phyloP scores from a whole-genome alignment of 2,329 filamentous ascomycete genomes.

The Venturia pyrina region DNA sequence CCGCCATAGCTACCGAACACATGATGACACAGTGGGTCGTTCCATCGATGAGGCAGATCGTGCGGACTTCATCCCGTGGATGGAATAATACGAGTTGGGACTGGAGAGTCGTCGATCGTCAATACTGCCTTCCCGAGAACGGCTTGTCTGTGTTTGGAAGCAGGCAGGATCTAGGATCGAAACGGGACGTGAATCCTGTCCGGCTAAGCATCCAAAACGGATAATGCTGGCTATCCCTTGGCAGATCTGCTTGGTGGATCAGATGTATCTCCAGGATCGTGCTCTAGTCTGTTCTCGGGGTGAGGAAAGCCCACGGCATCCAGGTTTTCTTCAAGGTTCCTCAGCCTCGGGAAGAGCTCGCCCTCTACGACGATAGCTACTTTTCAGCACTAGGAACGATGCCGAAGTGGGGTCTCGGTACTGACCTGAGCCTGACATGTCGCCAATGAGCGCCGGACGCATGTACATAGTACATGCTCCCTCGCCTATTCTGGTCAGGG shows the following conservation, averaged over 20 bases:
- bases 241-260: slow-evolving; percentile 3
- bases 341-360: neutral
- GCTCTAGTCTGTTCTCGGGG: neutral
- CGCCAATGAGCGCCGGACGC: neutral
- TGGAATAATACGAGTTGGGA: too few species aligned
- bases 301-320: neutral
- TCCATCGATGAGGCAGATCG: neutral
- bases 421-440: neutral
- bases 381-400: neutral
- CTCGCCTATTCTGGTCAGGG: neutral
- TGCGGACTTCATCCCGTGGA: neutral
- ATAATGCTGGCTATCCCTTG: neutral
- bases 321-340: neutral
- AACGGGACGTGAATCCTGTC: neutral
- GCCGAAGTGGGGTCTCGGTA: neutral
- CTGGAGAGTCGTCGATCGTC: too few species aligned
- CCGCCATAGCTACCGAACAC: neutral
- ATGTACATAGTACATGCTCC: neutral
- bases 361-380: too few species aligned
- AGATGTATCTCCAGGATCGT: neutral
- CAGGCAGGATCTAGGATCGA: neutral
- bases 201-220: neutral
- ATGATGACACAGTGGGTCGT: neutral
- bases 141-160: neutral
- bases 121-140: neutral